phyloP scores from a whole-genome alignment of 139 green algal genomes.

The Chlamydomonas incerta region DNA sequence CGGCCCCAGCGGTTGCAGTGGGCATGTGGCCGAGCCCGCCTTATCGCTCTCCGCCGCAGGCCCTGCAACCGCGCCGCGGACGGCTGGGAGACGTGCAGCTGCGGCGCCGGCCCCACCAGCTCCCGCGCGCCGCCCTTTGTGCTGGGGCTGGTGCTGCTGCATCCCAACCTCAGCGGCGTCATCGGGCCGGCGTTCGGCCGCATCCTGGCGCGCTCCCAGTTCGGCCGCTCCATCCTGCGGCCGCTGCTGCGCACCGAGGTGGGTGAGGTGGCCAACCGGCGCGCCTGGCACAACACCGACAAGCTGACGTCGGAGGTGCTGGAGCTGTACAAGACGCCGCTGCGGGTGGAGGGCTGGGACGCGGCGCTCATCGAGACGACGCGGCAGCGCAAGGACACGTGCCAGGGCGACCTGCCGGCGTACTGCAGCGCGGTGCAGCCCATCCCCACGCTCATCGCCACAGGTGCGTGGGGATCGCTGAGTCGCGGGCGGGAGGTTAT shows the following conservation, averaged over 20 bases:
- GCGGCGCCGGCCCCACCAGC: not conserved
- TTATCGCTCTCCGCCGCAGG: not conserved
- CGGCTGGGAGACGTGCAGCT: slow-evolving; percentile 7
- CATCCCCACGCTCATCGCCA: slow-evolving; percentile 67
- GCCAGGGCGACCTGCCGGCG: slow-evolving; percentile 38
- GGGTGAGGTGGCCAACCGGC: slow-evolving; percentile 74
- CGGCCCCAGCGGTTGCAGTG: too few relatives aligned
- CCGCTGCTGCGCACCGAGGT: slow-evolving; percentile 81
- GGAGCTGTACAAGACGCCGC: slow-evolving; percentile 77
- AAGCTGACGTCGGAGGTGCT: slow-evolving; percentile 74
- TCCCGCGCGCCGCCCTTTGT: slow-evolving; percentile 19
- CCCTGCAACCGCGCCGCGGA: slow-evolving; percentile 2
- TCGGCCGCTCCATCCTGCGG: slow-evolving; percentile 79
- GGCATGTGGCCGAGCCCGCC: not conserved
- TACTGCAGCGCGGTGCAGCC: slow-evolving; percentile 42
- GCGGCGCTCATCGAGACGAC: slow-evolving; percentile 68
- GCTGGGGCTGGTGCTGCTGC: slow-evolving; percentile 67
- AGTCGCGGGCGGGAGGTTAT: too few relatives aligned
- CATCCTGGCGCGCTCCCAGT: slow-evolving; percentile 64
- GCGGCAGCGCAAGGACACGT: slow-evolving; percentile 32
- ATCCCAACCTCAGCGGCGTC: slow-evolving; percentile 64
- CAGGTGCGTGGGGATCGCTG: slow-evolving; percentile 53
- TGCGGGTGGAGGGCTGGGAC: slow-evolving; percentile 79
- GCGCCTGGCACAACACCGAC: slow-evolving; percentile 72
- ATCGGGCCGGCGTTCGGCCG: slow-evolving; percentile 61